Evolutionary conservation across 108 stramenopile species (phyloP).

Genomic region (Skeletonema grethae): DNA sequence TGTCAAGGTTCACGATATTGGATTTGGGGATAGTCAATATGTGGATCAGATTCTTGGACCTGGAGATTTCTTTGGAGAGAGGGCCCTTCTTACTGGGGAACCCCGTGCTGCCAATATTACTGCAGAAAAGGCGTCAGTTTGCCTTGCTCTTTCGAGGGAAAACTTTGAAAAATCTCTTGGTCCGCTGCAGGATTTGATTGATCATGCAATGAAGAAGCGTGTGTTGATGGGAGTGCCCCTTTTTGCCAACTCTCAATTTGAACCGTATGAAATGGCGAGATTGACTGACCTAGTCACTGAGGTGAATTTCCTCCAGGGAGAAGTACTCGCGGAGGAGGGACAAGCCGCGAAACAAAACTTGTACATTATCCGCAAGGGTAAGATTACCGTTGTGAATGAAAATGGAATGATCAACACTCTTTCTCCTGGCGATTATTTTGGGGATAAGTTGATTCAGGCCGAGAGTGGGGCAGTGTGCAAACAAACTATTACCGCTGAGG

Average conservation of each 20-base stretch:
- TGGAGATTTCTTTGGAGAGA: constrained; percentile 96
- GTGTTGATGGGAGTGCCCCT: constrained; percentile 85
- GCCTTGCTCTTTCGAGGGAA: constrained; percentile 77
- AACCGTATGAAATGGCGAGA: constrained; percentile 82
- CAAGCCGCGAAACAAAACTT: constrained; percentile 72
- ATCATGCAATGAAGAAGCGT: constrained; percentile 81
- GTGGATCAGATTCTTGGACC: constrained; percentile 63
- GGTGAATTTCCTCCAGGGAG: constrained; percentile 62
- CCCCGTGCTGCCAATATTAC: constrained; percentile 89
- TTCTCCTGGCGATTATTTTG: constrained; percentile 82
- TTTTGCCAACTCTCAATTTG: constrained; percentile 83
- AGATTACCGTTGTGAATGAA: constrained; percentile 61
- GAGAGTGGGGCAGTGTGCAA: constrained; percentile 57
- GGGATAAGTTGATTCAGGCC: constrained; percentile 68
- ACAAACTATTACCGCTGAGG: constrained; percentile 75
- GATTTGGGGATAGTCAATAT: constrained; percentile 79
- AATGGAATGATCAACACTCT: constrained; percentile 80
- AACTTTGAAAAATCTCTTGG: constrained; percentile 81
- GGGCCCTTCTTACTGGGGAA: constrained; percentile 95
- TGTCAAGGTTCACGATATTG: constrained; percentile 82
- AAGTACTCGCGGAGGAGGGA: constrained; percentile 78
- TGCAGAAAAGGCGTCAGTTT: constrained; percentile 65
- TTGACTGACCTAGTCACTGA: constrained; percentile 77
- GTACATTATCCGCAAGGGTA: constrained; percentile 82
- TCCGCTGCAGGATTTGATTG: constrained; percentile 79